Percentiles rank a stretch among this genome's conserved stretches.
phyloP scores from a whole-genome alignment of 495 filamentous ascomycete genomes.

The Parmelia sp. region DNA sequence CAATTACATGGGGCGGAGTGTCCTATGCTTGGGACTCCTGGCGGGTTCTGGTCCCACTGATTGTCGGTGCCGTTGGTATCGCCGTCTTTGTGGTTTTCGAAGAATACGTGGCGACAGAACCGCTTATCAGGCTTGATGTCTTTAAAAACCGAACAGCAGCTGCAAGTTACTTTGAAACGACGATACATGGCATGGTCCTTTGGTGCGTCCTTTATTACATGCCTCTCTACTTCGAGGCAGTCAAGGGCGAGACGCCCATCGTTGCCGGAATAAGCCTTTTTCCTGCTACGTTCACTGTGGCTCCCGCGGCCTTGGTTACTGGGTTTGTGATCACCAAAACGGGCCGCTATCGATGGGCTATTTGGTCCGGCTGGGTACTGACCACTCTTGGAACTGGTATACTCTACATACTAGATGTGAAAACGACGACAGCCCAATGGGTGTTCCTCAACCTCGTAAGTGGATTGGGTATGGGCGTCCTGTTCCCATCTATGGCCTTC shows the following conservation, averaged over 20 bases:
- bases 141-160: conserved; percentile 43
- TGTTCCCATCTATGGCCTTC: conserved; percentile 35
- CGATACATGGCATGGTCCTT: conserved; percentile 49
- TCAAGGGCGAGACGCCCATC: conserved; percentile 48
- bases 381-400: conserved; percentile 45
- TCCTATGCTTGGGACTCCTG: conserved; percentile 45
- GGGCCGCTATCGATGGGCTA: conserved; percentile 48
- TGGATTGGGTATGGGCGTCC: conserved; percentile 42
- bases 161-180: conserved; percentile 38
- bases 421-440: conserved; percentile 44
- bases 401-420: conserved; percentile 38
- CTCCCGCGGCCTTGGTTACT: conserved; percentile 43
- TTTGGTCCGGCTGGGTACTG: conserved; percentile 53
- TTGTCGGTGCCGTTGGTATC: conserved; percentile 48
- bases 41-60: conserved; percentile 52
- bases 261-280: conserved; percentile 55
- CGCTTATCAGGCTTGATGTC: conserved; percentile 42
- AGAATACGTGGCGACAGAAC: conserved; percentile 35
- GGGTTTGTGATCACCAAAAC: conserved; percentile 44
- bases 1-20: conserved; percentile 46
- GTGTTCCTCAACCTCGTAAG: conserved; percentile 47
- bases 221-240: conserved; percentile 58
- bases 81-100: conserved; percentile 45
- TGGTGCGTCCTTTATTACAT: conserved; percentile 56
- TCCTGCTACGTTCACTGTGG: conserved; percentile 49